These are phyloP conservation scores for Mitragyna speciosa DNA, from an alignment of 257 asterid genomes.

Conservation along the genomic window DNA sequence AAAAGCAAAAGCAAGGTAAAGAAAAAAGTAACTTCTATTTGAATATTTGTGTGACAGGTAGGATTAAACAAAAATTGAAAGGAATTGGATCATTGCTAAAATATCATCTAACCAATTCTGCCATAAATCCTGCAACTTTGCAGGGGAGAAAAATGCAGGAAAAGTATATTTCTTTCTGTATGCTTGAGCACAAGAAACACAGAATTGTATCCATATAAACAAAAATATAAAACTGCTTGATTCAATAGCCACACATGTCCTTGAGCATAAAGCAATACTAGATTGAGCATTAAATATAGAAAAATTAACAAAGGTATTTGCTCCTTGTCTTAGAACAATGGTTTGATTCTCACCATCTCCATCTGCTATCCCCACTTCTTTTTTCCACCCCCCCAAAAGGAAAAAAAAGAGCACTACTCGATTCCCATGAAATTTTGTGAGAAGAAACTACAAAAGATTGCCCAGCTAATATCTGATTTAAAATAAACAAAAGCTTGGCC, in stretches of 20 bases:
- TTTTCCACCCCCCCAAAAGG: too few relatives aligned
- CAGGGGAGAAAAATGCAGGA: neutral
- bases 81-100: neutral
- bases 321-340: too few relatives aligned
- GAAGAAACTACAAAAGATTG: neutral
- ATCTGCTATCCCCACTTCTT: too few relatives aligned
- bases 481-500: neutral
- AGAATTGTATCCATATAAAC: neutral
- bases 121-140: neutral
- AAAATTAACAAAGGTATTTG: too few relatives aligned
- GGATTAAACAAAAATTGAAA: neutral
- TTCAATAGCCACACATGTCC: neutral
- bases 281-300: neutral
- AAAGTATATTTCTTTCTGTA: neutral
- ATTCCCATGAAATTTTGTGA: too few relatives aligned
- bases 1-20: neutral
- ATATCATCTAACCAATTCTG: neutral
- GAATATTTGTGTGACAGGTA: neutral
- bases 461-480: neutral
- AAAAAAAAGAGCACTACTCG: too few relatives aligned
- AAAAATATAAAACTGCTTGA: neutral
- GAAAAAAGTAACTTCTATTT: neutral
- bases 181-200: neutral
- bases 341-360: too few relatives aligned
- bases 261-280: neutral